These are phyloP conservation scores for Stagonosporopsis cucurbitacearum DNA, from an alignment of 2,329 filamentous ascomycete genomes.

Conservation along the genomic window DNA sequence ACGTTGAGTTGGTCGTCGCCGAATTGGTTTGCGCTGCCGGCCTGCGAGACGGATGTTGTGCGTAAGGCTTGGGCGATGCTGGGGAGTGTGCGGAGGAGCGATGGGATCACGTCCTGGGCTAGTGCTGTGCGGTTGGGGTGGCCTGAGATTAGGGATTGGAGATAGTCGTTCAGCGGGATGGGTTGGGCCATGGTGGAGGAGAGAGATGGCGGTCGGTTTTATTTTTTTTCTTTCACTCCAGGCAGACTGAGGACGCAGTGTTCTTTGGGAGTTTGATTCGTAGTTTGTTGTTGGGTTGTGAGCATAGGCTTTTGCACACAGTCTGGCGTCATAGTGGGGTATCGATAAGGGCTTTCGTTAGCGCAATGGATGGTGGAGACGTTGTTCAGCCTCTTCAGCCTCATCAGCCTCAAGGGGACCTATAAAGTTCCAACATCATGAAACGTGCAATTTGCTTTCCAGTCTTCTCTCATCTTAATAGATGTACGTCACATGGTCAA, in stretches of 20 bases:
- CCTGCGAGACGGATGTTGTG: constrained; percentile 27
- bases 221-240: not conserved
- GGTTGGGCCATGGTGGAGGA: constrained; percentile 6
- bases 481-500: not conserved
- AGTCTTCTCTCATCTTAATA: not conserved
- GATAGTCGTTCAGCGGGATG: constrained; percentile 1
- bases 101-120: constrained; percentile 21
- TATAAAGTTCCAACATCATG: not conserved
- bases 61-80: constrained; percentile 25
- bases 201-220: not conserved
- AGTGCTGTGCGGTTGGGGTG: constrained; percentile 12
- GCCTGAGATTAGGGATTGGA: constrained; percentile 4
- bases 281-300: not conserved
- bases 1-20: constrained; percentile 64
- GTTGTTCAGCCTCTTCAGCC: constrained; percentile 10
- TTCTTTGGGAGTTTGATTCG: not conserved
- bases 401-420: not conserved
- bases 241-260: not conserved
- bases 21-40: constrained; percentile 59
- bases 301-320: constrained; percentile 2
- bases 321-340: constrained; percentile 21
- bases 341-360: constrained; percentile 13
- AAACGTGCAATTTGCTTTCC: not conserved
- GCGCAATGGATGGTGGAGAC: constrained; percentile 4
- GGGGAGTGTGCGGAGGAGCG: constrained; percentile 24